These are phyloP conservation scores for Monosporozyma aerobia DNA, from an alignment of 805 yeast genomes.

Conservation along the genomic window DNA sequence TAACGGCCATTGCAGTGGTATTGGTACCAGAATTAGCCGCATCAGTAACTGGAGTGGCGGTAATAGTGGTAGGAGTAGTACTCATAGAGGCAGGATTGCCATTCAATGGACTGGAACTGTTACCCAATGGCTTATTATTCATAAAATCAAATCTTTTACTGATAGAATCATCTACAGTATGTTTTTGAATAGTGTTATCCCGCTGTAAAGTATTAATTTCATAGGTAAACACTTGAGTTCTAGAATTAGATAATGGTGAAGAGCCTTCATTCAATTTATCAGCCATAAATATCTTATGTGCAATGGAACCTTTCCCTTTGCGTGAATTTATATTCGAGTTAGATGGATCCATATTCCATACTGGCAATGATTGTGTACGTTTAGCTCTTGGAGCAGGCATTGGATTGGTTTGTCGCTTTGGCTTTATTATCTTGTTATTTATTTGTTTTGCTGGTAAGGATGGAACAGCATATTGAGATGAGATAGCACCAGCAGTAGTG, in stretches of 20 bases:
- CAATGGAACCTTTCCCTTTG: constrained; percentile 23
- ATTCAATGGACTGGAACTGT: neutral
- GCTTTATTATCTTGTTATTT: constrained; percentile 1
- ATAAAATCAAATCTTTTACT: constrained; percentile 30
- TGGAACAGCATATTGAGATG: constrained; percentile 1
- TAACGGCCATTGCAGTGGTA: neutral
- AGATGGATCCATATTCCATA: constrained; percentile 23
- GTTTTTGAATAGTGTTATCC: constrained; percentile 19
- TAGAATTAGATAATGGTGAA: neutral
- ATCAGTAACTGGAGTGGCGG: constrained; percentile 3
- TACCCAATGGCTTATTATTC: constrained; percentile 14
- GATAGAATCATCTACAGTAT: constrained; percentile 23
- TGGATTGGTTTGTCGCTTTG: constrained; percentile 32
- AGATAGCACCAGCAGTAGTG: neutral
- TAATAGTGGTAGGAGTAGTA: neutral
- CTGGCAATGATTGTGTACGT: constrained; percentile 38
- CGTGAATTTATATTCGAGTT: constrained; percentile 4
- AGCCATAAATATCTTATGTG: constrained; percentile 28
- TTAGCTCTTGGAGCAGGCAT: constrained; percentile 40
- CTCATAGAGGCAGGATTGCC: constrained; percentile 6
- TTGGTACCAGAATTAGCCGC: neutral
- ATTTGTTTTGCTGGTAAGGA: neutral
- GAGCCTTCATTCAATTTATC: constrained; percentile 23
- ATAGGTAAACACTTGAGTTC: constrained; percentile 6
- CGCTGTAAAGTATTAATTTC: constrained; percentile 21